Conservation (phyloP, 2,329 filamentous ascomycete species). For the Teratosphaeria destructans region DNA sequence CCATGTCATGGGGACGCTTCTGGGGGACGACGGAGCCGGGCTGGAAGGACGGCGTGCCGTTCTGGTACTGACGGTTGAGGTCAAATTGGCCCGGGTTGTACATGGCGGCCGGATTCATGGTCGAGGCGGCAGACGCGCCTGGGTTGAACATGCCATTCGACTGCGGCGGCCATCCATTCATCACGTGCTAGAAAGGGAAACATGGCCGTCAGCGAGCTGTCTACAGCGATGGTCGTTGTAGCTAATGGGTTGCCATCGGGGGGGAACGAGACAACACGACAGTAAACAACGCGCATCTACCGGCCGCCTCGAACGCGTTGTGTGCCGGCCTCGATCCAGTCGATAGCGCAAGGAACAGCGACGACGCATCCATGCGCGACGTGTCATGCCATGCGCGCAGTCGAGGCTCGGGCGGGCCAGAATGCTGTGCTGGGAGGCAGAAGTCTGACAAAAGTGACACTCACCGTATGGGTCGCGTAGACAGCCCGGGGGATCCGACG, state of each 20-base stretch:
- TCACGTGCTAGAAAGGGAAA: conserved; percentile 4
- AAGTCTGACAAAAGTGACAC: background rate
- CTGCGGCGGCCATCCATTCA: conserved; percentile 18
- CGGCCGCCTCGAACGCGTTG: background rate
- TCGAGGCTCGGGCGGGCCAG: background rate
- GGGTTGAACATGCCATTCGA: conserved; percentile 14
- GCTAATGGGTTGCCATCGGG: background rate
- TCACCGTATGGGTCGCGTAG: background rate
- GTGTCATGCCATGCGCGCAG: background rate
- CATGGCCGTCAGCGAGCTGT: background rate
- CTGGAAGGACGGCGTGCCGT: conserved; percentile 54
- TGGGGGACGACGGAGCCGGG: conserved; percentile 81
- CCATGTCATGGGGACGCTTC: conserved; percentile 80
- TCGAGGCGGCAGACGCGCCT: conserved; percentile 9
- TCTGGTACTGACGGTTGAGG: conserved; percentile 47
- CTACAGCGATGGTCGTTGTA: background rate
- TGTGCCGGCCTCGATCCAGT: background rate
- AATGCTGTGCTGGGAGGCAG: background rate
- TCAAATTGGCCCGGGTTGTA: conserved; percentile 43
- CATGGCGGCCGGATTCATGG: conserved; percentile 11
- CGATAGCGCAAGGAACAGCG: background rate
- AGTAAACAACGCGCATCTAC: background rate
- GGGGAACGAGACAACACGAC: background rate
- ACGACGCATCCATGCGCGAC: background rate
- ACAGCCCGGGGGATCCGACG: background rate